These are phyloP conservation scores for Penicillium sp. DNA, from an alignment of 2,329 filamentous ascomycete species.

Conservation along the genomic window DNA sequence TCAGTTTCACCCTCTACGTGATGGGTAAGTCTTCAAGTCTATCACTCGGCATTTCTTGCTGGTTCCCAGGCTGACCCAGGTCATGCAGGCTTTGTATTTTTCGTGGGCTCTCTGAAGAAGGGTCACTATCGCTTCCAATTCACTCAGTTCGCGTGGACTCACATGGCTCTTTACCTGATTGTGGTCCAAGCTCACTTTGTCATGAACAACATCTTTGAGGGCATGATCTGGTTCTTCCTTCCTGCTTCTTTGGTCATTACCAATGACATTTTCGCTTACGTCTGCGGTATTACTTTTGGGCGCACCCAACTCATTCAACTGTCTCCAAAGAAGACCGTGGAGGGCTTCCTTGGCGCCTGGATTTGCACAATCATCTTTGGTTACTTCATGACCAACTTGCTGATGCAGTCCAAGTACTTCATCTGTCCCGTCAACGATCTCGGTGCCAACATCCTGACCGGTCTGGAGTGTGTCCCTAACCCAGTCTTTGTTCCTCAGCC, in stretches of 20 bases:
- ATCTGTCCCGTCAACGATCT: conserved; percentile 97
- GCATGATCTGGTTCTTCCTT: conserved; percentile 99
- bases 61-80: conserved; percentile 14
- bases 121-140: conserved; percentile 98
- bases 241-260: conserved; percentile 92
- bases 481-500: conserved; percentile 78
- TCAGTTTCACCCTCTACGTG: conserved; percentile 96
- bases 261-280: conserved; percentile 97
- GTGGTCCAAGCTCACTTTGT: conserved; percentile 98
- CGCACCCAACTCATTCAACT: conserved; percentile 95
- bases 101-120: conserved; percentile 88
- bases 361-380: conserved; percentile 87
- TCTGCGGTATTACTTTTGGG: conserved; percentile 95
- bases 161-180: conserved; percentile 97
- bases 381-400: conserved; percentile 70
- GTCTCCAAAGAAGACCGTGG: conserved; percentile 97
- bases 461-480: conserved; percentile 83
- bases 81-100: conserved; percentile 83
- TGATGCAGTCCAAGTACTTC: conserved; percentile 92
- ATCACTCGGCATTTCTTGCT: conserved; percentile 9
- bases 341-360: conserved; percentile 95
- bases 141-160: conserved; percentile 98
- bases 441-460: conserved; percentile 85
- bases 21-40: conserved; percentile 59
- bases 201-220: conserved; percentile 99